Percentiles rank a stretch among this genome's conserved stretches.
These are phyloP conservation scores for Diaporthe ilicicola DNA, from an alignment of 2,329 filamentous ascomycete genomes.

Conservation along the genomic window DNA sequence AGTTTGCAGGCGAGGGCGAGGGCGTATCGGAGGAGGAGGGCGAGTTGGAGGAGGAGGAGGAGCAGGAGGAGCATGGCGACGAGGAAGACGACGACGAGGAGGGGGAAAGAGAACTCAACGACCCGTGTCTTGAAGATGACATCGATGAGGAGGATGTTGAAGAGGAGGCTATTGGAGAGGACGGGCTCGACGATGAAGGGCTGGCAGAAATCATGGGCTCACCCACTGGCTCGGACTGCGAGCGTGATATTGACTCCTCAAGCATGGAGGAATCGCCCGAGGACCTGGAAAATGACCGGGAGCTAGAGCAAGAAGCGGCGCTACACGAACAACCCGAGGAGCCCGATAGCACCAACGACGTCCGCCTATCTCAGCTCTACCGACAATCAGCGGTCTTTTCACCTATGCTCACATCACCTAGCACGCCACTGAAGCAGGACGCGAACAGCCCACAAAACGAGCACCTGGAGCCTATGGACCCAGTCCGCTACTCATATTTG, in stretches of 20 bases:
- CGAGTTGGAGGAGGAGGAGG: no score
- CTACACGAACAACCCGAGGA: background rate
- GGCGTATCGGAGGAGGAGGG: background rate
- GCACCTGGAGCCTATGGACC: background rate
- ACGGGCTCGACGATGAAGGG: background rate
- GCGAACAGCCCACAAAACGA: background rate
- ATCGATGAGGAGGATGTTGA: background rate
- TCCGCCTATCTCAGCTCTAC: constrained; percentile 27
- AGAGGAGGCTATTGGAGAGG: background rate
- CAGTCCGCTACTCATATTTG: constrained; percentile 21
- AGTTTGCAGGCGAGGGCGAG: background rate
- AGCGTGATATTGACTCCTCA: background rate
- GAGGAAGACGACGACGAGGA: background rate
- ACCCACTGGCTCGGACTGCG: constrained; percentile 20
- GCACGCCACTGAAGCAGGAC: constrained; percentile 16
- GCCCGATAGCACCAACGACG: background rate
- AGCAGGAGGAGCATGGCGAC: background rate
- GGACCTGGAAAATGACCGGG: background rate
- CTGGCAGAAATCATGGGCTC: constrained; percentile 13
- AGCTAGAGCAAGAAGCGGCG: background rate
- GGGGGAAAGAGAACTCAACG: background rate
- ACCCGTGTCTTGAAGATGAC: background rate
- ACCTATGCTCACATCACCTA: constrained; percentile 8
- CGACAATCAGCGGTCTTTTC: constrained; percentile 1
- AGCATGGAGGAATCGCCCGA: background rate